Conservation (phyloP, 768 basidiomycete genomes). For the Pleurotus giganteus region DNA sequence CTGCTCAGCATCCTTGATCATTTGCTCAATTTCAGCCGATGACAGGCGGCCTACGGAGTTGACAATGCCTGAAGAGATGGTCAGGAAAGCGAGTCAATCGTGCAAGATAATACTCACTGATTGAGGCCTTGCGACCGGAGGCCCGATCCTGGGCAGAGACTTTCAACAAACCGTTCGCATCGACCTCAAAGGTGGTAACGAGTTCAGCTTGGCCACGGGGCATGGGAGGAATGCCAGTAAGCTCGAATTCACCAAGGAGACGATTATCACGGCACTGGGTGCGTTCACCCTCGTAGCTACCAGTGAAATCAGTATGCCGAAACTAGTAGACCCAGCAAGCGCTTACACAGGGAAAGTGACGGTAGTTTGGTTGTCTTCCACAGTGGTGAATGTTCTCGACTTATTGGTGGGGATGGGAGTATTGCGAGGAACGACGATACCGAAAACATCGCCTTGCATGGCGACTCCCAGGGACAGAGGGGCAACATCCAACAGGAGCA, state of each 20-base stretch:
- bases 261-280: constrained; percentile 99
- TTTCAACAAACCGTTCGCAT: constrained; percentile 99
- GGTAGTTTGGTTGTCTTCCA: constrained; percentile 99
- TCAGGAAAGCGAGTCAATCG: constrained; percentile 2
- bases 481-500: constrained; percentile 92
- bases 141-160: constrained; percentile 98
- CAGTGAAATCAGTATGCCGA: constrained; percentile 11
- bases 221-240: constrained; percentile 98
- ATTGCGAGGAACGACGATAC: constrained; percentile 98
- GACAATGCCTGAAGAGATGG: constrained; percentile 69
- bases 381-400: constrained; percentile 97
- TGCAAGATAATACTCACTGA: constrained; percentile 57
- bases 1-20: constrained; percentile 99
- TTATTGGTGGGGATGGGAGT: constrained; percentile 99
- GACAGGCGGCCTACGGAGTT: constrained; percentile 99
- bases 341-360: constrained; percentile 98
- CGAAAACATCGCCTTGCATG: constrained; percentile 99
- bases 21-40: constrained; percentile 96
- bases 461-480: constrained; percentile 94
- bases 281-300: constrained; percentile 96
- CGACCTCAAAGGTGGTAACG: constrained; percentile 98
- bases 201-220: constrained; percentile 99
- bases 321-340: not conserved
- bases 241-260: constrained; percentile 98
- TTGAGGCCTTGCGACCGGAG: constrained; percentile 98